phyloP scores from a whole-genome alignment of 2,329 filamentous ascomycete species.

The Berkeleyomyces basicola region DNA sequence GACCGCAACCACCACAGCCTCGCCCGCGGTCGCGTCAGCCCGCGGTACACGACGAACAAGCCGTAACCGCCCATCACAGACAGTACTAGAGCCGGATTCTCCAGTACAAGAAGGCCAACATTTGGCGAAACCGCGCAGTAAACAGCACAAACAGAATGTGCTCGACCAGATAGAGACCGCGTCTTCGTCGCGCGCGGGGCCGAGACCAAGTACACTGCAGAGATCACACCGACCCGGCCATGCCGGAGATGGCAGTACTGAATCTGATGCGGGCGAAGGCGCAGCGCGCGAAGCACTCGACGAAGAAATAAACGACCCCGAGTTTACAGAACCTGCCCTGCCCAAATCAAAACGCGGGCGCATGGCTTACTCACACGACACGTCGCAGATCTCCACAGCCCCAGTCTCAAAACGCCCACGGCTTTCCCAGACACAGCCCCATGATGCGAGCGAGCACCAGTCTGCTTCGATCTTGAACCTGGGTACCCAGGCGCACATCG shows the following conservation, averaged over 20 bases:
- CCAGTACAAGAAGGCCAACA: not conserved
- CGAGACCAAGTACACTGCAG: not conserved
- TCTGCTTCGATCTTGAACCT: not conserved
- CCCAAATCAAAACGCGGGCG: not conserved
- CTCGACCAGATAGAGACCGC: not conserved
- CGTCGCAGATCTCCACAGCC: not conserved
- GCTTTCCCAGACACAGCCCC: not conserved
- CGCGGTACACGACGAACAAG: not conserved
- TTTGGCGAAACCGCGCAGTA: not conserved
- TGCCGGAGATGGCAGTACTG: not conserved
- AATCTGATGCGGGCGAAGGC: not conserved
- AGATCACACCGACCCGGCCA: not conserved
- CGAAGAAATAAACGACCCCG: not conserved
- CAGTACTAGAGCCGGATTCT: not conserved
- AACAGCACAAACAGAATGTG: not conserved
- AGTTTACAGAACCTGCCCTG: not conserved
- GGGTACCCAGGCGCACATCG: constrained; percentile 21
- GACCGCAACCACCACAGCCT: not conserved
- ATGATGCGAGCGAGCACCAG: not conserved
- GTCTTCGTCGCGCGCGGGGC: not conserved
- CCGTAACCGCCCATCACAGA: not conserved
- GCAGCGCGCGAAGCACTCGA: not conserved
- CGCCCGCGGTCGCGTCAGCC: not conserved
- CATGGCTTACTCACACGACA: not conserved
- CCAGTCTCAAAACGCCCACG: not conserved